Evolutionary conservation across 1,284 basidiomycete species (phyloP).

Genomic region (Ustilago curta): DNA sequence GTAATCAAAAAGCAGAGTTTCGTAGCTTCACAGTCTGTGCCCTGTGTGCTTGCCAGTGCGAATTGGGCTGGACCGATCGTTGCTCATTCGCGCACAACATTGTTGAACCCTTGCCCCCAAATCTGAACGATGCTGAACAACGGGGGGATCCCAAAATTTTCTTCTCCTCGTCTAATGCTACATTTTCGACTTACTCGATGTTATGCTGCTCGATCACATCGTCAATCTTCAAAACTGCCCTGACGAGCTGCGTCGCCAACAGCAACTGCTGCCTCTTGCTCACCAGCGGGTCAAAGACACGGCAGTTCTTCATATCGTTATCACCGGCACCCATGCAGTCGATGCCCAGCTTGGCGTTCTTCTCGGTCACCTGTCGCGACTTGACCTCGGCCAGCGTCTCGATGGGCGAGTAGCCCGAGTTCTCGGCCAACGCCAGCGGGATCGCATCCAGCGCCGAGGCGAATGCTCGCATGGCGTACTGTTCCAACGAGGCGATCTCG

Average conservation of each 20-base stretch:
- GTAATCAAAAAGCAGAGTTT: no score
- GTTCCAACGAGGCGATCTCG: conserved; percentile 94
- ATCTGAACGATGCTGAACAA: no score
- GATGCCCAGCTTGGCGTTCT: conserved; percentile 86
- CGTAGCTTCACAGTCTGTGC: no score
- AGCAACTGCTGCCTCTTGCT: conserved; percentile 97
- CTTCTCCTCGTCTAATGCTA: background rate
- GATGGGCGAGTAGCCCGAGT: conserved; percentile 95
- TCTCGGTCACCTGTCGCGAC: conserved; percentile 89
- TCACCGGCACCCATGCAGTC: conserved; percentile 85
- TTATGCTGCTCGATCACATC: conserved; percentile 67
- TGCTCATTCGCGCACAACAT: no score
- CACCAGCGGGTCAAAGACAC: conserved; percentile 96
- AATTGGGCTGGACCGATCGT: no score
- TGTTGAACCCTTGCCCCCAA: no score
- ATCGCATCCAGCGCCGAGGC: conserved; percentile 91
- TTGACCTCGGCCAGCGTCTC: conserved; percentile 95
- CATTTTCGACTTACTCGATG: conserved; percentile 48
- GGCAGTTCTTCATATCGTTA: conserved; percentile 93
- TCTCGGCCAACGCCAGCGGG: conserved; percentile 95
- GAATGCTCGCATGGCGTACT: conserved; percentile 99
- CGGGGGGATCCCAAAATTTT: background rate
- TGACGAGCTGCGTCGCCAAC: conserved; percentile 88
- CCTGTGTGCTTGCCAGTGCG: no score
- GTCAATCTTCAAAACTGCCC: conserved; percentile 70